Evolutionary conservation across 2,329 filamentous ascomycete genomes (phyloP).

Genomic region (Hymenoscyphus fraxineus): DNA sequence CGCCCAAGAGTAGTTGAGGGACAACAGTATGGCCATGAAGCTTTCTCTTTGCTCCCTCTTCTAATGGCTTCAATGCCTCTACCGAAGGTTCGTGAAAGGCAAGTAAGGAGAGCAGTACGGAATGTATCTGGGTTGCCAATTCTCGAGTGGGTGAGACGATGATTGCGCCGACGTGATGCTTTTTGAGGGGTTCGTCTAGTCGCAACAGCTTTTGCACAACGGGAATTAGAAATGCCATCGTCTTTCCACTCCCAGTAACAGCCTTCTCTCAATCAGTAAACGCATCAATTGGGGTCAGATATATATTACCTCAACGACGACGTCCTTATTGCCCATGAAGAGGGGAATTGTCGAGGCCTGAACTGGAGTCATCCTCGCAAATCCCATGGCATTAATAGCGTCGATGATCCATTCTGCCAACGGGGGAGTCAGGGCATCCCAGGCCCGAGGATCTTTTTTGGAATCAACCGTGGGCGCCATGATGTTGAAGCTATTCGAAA

Average conservation of each 20-base stretch:
- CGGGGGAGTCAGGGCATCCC: constrained; percentile 66
- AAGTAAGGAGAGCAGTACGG: constrained; percentile 72
- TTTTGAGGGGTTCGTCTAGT: constrained; percentile 77
- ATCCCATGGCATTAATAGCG: constrained; percentile 79
- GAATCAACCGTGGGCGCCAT: constrained; percentile 27
- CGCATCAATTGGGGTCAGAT: not conserved
- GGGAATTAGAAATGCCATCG: constrained; percentile 79
- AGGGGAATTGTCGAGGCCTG: constrained; percentile 87
- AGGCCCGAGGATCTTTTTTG: constrained; percentile 52
- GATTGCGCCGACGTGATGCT: constrained; percentile 85
- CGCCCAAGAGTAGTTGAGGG: constrained; percentile 85
- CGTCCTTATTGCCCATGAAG: constrained; percentile 85
- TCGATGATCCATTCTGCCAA: constrained; percentile 82
- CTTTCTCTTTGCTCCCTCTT: constrained; percentile 49
- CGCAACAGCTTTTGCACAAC: constrained; percentile 78
- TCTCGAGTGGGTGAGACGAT: constrained; percentile 92
- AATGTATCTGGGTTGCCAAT: constrained; percentile 84
- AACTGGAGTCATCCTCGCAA: constrained; percentile 86
- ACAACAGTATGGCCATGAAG: constrained; percentile 52
- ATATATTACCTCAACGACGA: constrained; percentile 69
- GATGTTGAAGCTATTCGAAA: constrained; percentile 2
- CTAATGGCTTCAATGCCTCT: constrained; percentile 53
- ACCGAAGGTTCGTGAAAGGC: constrained; percentile 80
- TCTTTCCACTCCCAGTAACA: constrained; percentile 89
- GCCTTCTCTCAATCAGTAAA: constrained; percentile 45